Conservation (phyloP, 2,329 filamentous ascomycete genomes). For the Alternaria atra region DNA sequence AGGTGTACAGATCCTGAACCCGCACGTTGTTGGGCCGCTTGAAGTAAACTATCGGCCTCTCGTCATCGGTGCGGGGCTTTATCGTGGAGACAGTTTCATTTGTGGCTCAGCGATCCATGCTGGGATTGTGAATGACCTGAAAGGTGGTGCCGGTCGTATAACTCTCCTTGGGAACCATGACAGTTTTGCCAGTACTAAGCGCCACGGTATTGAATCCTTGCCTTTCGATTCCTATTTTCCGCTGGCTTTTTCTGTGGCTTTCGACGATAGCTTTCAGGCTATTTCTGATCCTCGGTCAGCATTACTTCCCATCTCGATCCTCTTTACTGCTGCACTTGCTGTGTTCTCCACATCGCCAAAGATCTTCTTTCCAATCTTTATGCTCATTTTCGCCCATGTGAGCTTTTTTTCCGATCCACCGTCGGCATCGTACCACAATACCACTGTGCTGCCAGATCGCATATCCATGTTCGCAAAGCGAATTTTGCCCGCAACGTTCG, state of each 20-base stretch:
- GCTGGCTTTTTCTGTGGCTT: constrained; percentile 80
- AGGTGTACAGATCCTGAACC: constrained; percentile 71
- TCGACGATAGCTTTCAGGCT: constrained; percentile 69
- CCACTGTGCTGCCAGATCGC: constrained; percentile 59
- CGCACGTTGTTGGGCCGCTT: constrained; percentile 74
- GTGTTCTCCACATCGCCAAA: constrained; percentile 79
- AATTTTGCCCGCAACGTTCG: constrained; percentile 85
- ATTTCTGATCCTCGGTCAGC: constrained; percentile 78
- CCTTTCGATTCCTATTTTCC: constrained; percentile 89
- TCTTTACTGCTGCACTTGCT: constrained; percentile 76
- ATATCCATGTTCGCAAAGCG: constrained; percentile 72
- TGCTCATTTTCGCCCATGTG: constrained; percentile 85
- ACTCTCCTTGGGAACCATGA: constrained; percentile 72
- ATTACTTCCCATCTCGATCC: constrained; percentile 77
- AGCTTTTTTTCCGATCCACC: constrained; percentile 89
- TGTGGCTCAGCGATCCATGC: constrained; percentile 87
- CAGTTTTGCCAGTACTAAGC: constrained; percentile 68
- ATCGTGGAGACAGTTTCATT: constrained; percentile 91
- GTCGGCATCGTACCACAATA: constrained; percentile 61
- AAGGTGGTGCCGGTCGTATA: constrained; percentile 84
- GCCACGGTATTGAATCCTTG: constrained; percentile 77
- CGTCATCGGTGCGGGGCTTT: constrained; percentile 69
- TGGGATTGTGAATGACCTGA: constrained; percentile 72
- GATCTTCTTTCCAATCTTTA: constrained; percentile 83
- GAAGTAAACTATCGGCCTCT: constrained; percentile 66